Evolutionary conservation across 164 flowering plant species (phyloP).

Genomic region (Amborella trichopoda): DNA sequence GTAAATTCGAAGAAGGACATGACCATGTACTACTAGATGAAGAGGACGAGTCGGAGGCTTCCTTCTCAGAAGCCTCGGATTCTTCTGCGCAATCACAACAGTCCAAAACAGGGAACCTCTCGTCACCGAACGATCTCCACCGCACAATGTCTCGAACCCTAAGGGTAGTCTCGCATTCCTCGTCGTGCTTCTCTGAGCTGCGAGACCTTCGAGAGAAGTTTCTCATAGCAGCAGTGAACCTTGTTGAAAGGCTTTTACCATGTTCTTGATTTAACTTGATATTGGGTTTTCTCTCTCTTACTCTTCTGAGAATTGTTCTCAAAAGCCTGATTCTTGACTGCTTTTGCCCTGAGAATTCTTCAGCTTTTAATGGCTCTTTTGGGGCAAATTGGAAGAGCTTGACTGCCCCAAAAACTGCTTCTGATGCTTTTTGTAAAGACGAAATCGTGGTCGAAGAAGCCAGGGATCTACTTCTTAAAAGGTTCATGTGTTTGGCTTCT

Average conservation of each 20-base stretch:
- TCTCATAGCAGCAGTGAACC: constrained; percentile 1
- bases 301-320: too few relatives aligned
- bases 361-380: too few relatives aligned
- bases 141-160: constrained; percentile 26
- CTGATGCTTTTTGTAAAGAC: constrained; percentile 45
- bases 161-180: constrained; percentile 5
- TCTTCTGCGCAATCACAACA: constrained; percentile 18
- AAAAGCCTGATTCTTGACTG: too few relatives aligned
- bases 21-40: constrained; percentile 10
- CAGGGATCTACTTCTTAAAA: constrained; percentile 15
- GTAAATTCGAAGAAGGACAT: constrained; percentile 22
- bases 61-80: constrained; percentile 12
- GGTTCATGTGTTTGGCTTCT: neutral
- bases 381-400: too few relatives aligned
- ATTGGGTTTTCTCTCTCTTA: too few relatives aligned
- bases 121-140: constrained; percentile 38
- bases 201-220: constrained; percentile 21
- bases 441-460: constrained; percentile 20
- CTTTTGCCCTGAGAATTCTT: too few relatives aligned
- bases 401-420: constrained; percentile 37
- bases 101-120: too few relatives aligned
- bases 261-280: too few relatives aligned
- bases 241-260: neutral
- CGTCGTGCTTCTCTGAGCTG: constrained; percentile 3
- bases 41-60: neutral